Percentiles rank a stretch among this genome's conserved stretches.
These are phyloP conservation scores for Penicillium macrosclerotiorum DNA, from an alignment of 495 filamentous ascomycete genomes.

Conservation along the genomic window DNA sequence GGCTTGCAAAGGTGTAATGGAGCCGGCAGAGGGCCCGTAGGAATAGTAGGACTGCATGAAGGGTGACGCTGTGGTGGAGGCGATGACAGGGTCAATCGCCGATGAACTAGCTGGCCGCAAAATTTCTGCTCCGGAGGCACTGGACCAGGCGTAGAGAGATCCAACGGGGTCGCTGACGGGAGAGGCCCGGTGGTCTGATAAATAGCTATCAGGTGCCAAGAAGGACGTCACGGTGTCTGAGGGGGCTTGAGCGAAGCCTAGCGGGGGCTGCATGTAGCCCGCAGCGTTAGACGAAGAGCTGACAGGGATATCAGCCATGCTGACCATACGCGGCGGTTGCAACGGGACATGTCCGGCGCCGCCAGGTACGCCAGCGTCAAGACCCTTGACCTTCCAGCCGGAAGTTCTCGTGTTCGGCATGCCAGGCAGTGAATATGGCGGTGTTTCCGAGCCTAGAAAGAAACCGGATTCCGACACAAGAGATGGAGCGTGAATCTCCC, in stretches of 20 bases:
- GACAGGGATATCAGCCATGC: slow-evolving; percentile 18
- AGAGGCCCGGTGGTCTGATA: slow-evolving; percentile 17
- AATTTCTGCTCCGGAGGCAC: slow-evolving; percentile 16
- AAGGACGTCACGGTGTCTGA: slow-evolving; percentile 11
- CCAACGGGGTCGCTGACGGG: slow-evolving; percentile 15
- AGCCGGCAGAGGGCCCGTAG: slow-evolving; percentile 1
- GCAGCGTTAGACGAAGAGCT: slow-evolving; percentile 8
- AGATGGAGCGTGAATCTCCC: background rate
- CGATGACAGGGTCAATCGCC: slow-evolving; percentile 2
- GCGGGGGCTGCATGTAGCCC: slow-evolving; percentile 9
- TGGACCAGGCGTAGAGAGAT: slow-evolving; percentile 26
- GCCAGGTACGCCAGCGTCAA: slow-evolving; percentile 3
- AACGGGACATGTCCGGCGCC: slow-evolving; percentile 2
- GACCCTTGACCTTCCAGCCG: background rate
- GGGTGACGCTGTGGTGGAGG: slow-evolving; percentile 9
- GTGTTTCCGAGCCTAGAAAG: background rate
- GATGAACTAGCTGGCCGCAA: slow-evolving; percentile 9
- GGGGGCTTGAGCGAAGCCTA: slow-evolving; percentile 5
- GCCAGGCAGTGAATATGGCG: background rate
- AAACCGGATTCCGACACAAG: background rate
- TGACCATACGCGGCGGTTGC: slow-evolving; percentile 4
- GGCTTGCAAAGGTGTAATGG: background rate
- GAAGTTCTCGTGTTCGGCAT: slow-evolving; percentile 6
- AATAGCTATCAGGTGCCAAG: slow-evolving; percentile 15
- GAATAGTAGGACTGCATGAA: slow-evolving; percentile 22